Base-by-base conservation (phyloP, 2,329 filamentous ascomycete species). In the Blumeriella jaapii region DNA sequence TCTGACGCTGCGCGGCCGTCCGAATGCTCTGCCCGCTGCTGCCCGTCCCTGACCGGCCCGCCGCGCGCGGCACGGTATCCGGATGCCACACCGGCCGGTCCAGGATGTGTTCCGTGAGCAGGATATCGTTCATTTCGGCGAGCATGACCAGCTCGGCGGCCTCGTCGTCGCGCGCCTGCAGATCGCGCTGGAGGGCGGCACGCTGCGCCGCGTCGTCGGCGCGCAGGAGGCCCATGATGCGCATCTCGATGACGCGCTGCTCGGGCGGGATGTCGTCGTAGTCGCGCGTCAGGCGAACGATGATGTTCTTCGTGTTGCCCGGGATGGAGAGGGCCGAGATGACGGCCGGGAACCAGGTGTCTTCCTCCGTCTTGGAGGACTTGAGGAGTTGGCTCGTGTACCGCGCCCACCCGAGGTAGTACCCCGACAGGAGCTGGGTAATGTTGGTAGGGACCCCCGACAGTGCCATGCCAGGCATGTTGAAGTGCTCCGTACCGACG, bases 391-490 rank as follows among this genome's bases (percentile, higher is more conserved):
- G 52, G 0, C 60, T 56, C 1, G 63, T 42, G 2, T 73, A 47
- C 1, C 65, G 57, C 0, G 67, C 69, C 77, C 78, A 82, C 3
- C 73, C 76, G 24, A 78, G 73, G 48, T 77, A 82, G 5, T 77
- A 64, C 0, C 78, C 78, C 9, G 61, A 58, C 31, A 82, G 61
- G 3, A 68, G 64, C 42, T 69, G 57, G 14, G 63, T 59, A 25
- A 78, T 53, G 20, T 69, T 62, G 16, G 68, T 66, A 0, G 70
- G 60, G 0, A 78, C 59, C 7, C 61, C 64, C 0, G 49, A 47
- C 2, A 82, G 54, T 39, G 68, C 74, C 0, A 73, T 67, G 0
- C 68, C 73, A 0, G 72, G 69, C 2, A 67, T 58, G 0, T 64
- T 65, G 5, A 67, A 55, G 23, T 64, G 55, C 9, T 44, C 42